Evolutionary conservation across 768 basidiomycete genomes (phyloP), one percentile per base, ranked within the genome.

Genomic region (Amanita fuliginea): DNA sequence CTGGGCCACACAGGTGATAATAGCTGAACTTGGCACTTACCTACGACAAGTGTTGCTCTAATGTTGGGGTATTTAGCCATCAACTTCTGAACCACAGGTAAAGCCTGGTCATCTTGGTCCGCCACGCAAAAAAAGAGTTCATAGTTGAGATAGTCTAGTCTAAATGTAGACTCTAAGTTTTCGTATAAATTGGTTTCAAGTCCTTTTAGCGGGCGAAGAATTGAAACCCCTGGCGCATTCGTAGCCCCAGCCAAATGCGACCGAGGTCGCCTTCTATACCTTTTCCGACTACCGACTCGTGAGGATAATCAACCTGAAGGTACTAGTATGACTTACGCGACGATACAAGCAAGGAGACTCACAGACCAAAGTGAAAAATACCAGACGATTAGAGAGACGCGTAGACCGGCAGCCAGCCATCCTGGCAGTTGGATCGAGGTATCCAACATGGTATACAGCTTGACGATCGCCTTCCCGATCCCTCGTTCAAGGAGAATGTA

Each of bases 171-270:
- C 65, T 96, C 91, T 44, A 99, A 69, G 63, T 97, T 97, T 69
- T 96, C 93, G 65, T 86, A 97, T 16, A 99, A 76, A 63, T 98
- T 98, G 51, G 85, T 78, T 65, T 99, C 96, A 19, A 99, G 72
- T 11, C 96, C 96, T 63, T 94, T 94, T 45, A 99, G 73, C 6
- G 96, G 96, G 41, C 96, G 81, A 44, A 98, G 73, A 56, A 98
- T 91, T 2, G 93, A 90, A 26, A 98, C 95, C 16, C 93, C 95
- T 9, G 93, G 92, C 3, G 78, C 76, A 14, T 70, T 60, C 14
- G 63, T 58, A 6, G 68, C 53, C n/a, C 72, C 69, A 5, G 77
- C 66, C 30, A 77, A 68, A 26, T 80, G 82, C 5, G 81, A 82
- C 14, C 75, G 74, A 24, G 81, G 80, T 28, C 81, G 76, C 45